Base-by-base conservation (phyloP, 306 rosid genomes). In the Rubus parviflorus region DNA sequence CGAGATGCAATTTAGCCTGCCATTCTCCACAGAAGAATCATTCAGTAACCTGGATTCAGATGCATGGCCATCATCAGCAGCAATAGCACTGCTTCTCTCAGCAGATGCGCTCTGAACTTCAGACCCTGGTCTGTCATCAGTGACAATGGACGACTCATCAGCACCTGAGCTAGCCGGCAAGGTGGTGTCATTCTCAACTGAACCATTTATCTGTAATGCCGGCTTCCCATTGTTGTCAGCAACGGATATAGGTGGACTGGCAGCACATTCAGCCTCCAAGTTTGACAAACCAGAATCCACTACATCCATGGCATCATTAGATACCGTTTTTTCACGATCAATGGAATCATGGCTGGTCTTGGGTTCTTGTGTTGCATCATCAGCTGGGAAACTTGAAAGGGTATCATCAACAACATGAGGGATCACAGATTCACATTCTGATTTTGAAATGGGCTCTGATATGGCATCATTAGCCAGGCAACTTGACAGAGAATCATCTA, bases 41-140 rank as follows among this genome's bases (percentile, higher is more conserved):
- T 76, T 63, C 62, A 17, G 57, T 68, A 74, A 16, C 54, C 8
- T 75, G 68, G 83, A 60, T 53, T 82, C 81, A 53, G 83, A 76
- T 52, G 37, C 45, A 57, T 53, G 51, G 46, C 46, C 83, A 64
- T 75, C 74, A 49, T 77, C 81, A 20, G 48, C 53, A 25, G 62
- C 51, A 30, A 66, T 35, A 75, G 68, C 72, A 63, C 78, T 79
- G 60, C 74, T 81, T 72, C 51, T 73, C 17, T 51, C 12, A 68
- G 76, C 75, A 40, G 79, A 58, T 54, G 71, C 47, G 19, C 82
- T 52, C 53, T 85, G 80, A 60, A 54, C 74, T 73, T 80, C 81
- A 61, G 78, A 68, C 71, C 61, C 84, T 25, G 73, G 70, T 79
- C 72, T 75, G 38, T 43, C 75, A 61, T 72, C 66, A 25, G 41